Conservation (phyloP, 1,284 basidiomycete species). For the Leccinum fallax region DNA sequence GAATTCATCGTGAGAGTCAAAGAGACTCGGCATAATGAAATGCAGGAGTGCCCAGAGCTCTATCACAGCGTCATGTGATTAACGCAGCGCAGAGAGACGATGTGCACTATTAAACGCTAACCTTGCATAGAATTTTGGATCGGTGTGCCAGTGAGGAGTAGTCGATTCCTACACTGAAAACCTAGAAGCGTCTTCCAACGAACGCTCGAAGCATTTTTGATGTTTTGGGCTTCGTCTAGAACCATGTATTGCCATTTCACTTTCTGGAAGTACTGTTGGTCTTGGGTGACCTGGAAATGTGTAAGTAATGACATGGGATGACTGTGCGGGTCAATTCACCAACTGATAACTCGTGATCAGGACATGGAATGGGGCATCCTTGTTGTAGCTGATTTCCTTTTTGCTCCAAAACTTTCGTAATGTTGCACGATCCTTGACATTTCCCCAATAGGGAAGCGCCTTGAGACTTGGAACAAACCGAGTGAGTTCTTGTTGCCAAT, state of each 20-base stretch:
- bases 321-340: slow-evolving; percentile 46
- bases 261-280: slow-evolving; percentile 97
- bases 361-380: slow-evolving; percentile 96
- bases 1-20: slow-evolving; percentile 99
- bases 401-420: slow-evolving; percentile 98
- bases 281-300: slow-evolving; percentile 78
- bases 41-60: slow-evolving; percentile 99
- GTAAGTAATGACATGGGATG: slow-evolving; percentile 8
- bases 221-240: slow-evolving; percentile 98
- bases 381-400: slow-evolving; percentile 95
- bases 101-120: slow-evolving; percentile 37
- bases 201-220: slow-evolving; percentile 97
- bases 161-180: slow-evolving; percentile 94
- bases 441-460: slow-evolving; percentile 98
- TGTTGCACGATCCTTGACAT: slow-evolving; percentile 93
- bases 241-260: slow-evolving; percentile 99
- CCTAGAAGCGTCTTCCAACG: slow-evolving; percentile 98
- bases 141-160: slow-evolving; percentile 96
- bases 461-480: slow-evolving; percentile 95
- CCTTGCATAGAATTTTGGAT: slow-evolving; percentile 99
- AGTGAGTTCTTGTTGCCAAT: slow-evolving; percentile 99
- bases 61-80: slow-evolving; percentile 43
- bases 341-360: slow-evolving; percentile 98
- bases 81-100: slow-evolving; percentile 9
- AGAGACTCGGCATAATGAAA: slow-evolving; percentile 99